Evolutionary conservation across 257 asterid genomes (phyloP).

Genomic region (Craterostigma plantagineum): DNA sequence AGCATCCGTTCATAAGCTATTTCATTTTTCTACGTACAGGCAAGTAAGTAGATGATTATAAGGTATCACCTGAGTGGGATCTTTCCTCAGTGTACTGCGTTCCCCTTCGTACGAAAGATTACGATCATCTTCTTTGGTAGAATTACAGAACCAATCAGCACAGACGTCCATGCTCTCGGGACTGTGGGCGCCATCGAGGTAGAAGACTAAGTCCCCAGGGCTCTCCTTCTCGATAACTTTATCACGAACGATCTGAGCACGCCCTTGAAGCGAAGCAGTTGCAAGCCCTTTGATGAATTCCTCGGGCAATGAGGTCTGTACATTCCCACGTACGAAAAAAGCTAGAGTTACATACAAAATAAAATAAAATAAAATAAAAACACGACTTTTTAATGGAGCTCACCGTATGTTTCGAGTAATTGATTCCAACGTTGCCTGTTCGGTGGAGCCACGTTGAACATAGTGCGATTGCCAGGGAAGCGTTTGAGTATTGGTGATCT

Average conservation of each 20-base stretch:
- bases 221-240: slow-evolving; percentile 40
- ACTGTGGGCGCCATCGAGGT: slow-evolving; percentile 97
- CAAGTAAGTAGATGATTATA: too few relatives aligned
- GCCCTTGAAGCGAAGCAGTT: slow-evolving; percentile 72
- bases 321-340: slow-evolving; percentile 8
- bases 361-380: too few relatives aligned
- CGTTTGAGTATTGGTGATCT: slow-evolving; percentile 85
- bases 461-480: slow-evolving; percentile 86
- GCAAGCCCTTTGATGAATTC: slow-evolving; percentile 72
- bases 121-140: slow-evolving; percentile 35
- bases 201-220: slow-evolving; percentile 60
- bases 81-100: too few relatives aligned
- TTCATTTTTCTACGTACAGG: too few relatives aligned
- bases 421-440: slow-evolving; percentile 67
- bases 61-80: too few relatives aligned
- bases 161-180: slow-evolving; percentile 99
- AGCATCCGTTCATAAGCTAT: too few relatives aligned
- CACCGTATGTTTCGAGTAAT: slow-evolving; percentile 57
- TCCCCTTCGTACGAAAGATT: too few relatives aligned
- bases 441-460: slow-evolving; percentile 92
- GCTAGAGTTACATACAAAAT: too few relatives aligned
- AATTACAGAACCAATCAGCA: slow-evolving; percentile 76
- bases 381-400: too few relatives aligned
- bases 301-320: slow-evolving; percentile 75
- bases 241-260: slow-evolving; percentile 82